Conservation (phyloP, 2,329 filamentous ascomycete species). For the Ophiostoma ulmi region DNA sequence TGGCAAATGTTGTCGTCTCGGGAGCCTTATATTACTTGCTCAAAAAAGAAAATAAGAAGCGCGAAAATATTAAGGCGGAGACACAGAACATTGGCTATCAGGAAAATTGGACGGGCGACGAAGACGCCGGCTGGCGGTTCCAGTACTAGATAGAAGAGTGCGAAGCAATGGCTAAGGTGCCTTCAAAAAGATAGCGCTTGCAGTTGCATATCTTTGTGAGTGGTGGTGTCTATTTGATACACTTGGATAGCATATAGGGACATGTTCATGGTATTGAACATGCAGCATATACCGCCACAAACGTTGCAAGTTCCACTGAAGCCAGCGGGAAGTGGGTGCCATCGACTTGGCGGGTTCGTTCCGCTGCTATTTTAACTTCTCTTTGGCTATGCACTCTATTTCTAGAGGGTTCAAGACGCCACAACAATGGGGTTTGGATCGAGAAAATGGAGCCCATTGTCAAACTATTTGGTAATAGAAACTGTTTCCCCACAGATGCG, state of each 20-base stretch:
- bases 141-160: not conserved
- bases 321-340: not conserved
- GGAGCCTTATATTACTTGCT: not conserved
- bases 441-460: not conserved
- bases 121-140: not conserved
- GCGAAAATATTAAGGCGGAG: not conserved
- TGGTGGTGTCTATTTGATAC: no score
- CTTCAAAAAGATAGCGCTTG: no score
- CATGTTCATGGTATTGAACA: no score
- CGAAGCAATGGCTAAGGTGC: no score
- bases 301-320: not conserved
- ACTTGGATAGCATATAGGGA: no score
- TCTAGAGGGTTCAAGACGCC: not conserved
- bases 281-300: not conserved
- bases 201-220: no score
- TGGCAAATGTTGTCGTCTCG: not conserved
- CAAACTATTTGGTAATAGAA: conserved; percentile 5
- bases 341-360: not conserved
- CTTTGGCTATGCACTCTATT: not conserved
- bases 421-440: not conserved
- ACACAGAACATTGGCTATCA: not conserved
- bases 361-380: not conserved
- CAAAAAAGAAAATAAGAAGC: not conserved
- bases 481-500: not conserved
- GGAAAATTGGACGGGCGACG: not conserved